Evolutionary conservation across 306 rosid species (phyloP).

Genomic region (Medicago ruthenica): DNA sequence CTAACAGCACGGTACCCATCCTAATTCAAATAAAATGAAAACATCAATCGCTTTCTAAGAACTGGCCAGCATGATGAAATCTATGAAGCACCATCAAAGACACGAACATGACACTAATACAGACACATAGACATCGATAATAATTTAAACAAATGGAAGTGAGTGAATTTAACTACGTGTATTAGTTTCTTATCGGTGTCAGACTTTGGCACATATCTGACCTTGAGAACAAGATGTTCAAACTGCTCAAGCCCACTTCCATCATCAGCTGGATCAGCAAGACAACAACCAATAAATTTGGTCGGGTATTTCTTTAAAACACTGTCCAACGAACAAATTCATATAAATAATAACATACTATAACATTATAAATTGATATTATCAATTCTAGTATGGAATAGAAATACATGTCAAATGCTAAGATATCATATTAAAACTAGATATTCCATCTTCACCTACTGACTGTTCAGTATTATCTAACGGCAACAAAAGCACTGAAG

Average conservation of each 20-base stretch:
- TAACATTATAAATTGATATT: background rate
- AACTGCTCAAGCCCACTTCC: constrained; percentile 80
- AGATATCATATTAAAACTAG: constrained; percentile 23
- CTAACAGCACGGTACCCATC: constrained; percentile 86
- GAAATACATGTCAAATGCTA: background rate
- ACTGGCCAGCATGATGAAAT: too few relatives aligned
- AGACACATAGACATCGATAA: background rate
- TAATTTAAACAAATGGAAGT: background rate
- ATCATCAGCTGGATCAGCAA: constrained; percentile 86
- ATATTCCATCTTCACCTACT: constrained; percentile 4
- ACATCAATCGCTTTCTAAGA: constrained; percentile 16
- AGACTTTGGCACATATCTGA: background rate
- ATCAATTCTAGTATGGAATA: constrained; percentile 5
- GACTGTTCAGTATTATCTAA: constrained; percentile 14
- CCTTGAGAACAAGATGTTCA: constrained; percentile 77
- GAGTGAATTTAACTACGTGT: background rate
- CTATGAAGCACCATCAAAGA: background rate
- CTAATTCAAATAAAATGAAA: constrained; percentile 51
- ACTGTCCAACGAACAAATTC: constrained; percentile 54
- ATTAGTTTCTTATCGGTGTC: background rate
- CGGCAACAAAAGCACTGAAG: background rate
- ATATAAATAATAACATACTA: constrained; percentile 13
- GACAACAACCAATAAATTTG: constrained; percentile 92
- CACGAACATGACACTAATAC: background rate
- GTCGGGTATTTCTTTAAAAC: constrained; percentile 77